These are phyloP conservation scores for Gyrodon lividus DNA, from an alignment of 768 basidiomycete genomes.

Conservation along the genomic window DNA sequence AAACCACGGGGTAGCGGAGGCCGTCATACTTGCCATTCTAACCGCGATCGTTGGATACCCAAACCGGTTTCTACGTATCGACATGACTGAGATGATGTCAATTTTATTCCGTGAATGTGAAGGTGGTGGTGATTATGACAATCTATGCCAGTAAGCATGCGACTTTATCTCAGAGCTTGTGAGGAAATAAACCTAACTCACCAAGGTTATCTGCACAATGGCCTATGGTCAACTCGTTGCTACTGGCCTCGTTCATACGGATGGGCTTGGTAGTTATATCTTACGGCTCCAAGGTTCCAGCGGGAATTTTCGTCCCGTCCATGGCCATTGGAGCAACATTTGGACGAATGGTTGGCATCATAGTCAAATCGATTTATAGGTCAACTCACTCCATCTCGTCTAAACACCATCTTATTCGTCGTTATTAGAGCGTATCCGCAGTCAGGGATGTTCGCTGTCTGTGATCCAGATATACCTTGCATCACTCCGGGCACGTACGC, in stretches of 20 bases:
- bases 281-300: slow-evolving; percentile 95
- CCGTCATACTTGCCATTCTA: slow-evolving; percentile 78
- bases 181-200: slow-evolving; percentile 7
- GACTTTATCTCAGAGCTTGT: not conserved
- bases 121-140: slow-evolving; percentile 85
- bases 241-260: slow-evolving; percentile 89
- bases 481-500: slow-evolving; percentile 99
- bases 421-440: slow-evolving; percentile 68
- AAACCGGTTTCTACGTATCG: slow-evolving; percentile 91
- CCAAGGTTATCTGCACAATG: slow-evolving; percentile 84
- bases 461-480: slow-evolving; percentile 89
- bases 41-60: slow-evolving; percentile 93
- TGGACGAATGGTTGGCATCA: slow-evolving; percentile 94
- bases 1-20: slow-evolving; percentile 84
- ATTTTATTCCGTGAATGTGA: slow-evolving; percentile 96
- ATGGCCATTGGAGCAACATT: slow-evolving; percentile 99
- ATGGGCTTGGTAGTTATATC: slow-evolving; percentile 85
- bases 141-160: slow-evolving; percentile 87
- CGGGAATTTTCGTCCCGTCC: slow-evolving; percentile 97
- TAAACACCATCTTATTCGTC: not conserved
- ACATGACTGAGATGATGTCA: slow-evolving; percentile 97
- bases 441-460: slow-evolving; percentile 87
- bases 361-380: slow-evolving; percentile 92
- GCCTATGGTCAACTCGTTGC: slow-evolving; percentile 89
- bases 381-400: slow-evolving; percentile 36